Evolutionary conservation across 257 asterid species (phyloP).

Genomic region (Fraxinus pennsylvanica): DNA sequence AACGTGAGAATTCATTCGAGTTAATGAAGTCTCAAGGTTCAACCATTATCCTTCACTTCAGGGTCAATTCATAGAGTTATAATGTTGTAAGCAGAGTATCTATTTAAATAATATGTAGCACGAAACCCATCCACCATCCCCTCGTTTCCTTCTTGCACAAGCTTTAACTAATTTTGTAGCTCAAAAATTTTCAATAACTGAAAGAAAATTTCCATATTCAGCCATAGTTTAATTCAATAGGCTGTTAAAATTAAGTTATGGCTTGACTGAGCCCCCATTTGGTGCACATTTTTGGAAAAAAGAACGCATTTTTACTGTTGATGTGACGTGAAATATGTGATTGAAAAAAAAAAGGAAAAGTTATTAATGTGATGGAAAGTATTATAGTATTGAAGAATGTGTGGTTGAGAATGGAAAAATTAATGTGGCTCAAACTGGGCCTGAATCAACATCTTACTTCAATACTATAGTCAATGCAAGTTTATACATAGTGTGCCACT

Average conservation of each 20-base stretch:
- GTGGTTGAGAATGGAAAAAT: too few relatives aligned
- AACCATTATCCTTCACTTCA: background rate
- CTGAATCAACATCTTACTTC: constrained; percentile 3
- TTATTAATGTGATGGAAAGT: too few relatives aligned
- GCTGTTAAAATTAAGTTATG: background rate
- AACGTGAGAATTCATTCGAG: background rate
- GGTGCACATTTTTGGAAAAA: too few relatives aligned
- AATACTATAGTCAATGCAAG: constrained; percentile 1
- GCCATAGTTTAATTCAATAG: background rate
- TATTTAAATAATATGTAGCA: constrained; percentile 3
- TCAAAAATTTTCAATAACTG: too few relatives aligned
- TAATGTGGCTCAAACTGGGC: too few relatives aligned
- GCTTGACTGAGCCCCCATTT: background rate
- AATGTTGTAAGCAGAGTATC: background rate
- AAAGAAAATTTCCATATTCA: too few relatives aligned
- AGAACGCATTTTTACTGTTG: too few relatives aligned
- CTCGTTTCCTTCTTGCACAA: constrained; percentile 11
- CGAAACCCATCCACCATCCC: background rate
- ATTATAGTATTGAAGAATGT: too few relatives aligned
- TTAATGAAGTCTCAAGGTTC: background rate
- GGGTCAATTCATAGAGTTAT: background rate
- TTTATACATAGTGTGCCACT: constrained; percentile 9
- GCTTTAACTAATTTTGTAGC: constrained; percentile 1
- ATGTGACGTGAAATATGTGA: too few relatives aligned
- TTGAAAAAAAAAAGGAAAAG: too few relatives aligned